These are phyloP conservation scores for Trichophaea hybrida DNA, from an alignment of 2,329 filamentous ascomycete species.

Conservation along the genomic window DNA sequence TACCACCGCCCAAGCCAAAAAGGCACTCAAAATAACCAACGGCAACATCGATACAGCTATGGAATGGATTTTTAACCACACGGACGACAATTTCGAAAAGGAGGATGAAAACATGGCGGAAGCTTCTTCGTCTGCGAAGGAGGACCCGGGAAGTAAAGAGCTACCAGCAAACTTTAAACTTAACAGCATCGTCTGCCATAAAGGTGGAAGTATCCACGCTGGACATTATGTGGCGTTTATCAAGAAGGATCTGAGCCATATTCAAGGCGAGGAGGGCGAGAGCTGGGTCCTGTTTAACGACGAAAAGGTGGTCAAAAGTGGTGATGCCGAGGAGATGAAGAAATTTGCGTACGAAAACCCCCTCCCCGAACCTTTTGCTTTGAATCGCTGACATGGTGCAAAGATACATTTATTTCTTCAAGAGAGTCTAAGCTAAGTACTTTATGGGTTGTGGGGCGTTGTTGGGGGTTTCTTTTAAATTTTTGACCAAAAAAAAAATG, in stretches of 20 bases:
- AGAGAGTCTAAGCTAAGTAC: conserved; percentile 33
- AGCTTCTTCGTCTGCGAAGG: conserved; percentile 32
- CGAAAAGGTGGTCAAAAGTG: conserved; percentile 85
- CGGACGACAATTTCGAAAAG: conserved; percentile 60
- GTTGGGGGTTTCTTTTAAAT: too few species aligned
- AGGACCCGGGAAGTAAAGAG: conserved; percentile 46
- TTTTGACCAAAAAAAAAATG: too few species aligned
- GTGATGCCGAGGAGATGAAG: conserved; percentile 90
- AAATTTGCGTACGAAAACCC: conserved; percentile 52
- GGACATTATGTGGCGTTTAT: conserved; percentile 96
- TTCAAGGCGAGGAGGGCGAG: conserved; percentile 36
- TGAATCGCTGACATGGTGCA: not conserved
- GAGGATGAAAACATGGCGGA: conserved; percentile 39
- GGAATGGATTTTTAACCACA: conserved; percentile 93
- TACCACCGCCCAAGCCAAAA: conserved; percentile 62
- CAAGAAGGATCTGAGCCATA: conserved; percentile 48
- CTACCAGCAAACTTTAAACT: conserved; percentile 70
- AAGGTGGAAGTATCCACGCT: conserved; percentile 87
- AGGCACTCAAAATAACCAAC: conserved; percentile 73
- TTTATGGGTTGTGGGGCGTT: too few species aligned
- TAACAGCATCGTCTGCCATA: conserved; percentile 90
- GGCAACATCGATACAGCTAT: conserved; percentile 87
- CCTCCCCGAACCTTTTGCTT: not conserved
- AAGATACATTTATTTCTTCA: conserved; percentile 87
- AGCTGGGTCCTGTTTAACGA: conserved; percentile 96